A percentile compares a stretch with the other conserved stretches of the same genome.
Conservation (phyloP, 192 early-diverging fungal species). For the Coemansia sp. region DNA sequence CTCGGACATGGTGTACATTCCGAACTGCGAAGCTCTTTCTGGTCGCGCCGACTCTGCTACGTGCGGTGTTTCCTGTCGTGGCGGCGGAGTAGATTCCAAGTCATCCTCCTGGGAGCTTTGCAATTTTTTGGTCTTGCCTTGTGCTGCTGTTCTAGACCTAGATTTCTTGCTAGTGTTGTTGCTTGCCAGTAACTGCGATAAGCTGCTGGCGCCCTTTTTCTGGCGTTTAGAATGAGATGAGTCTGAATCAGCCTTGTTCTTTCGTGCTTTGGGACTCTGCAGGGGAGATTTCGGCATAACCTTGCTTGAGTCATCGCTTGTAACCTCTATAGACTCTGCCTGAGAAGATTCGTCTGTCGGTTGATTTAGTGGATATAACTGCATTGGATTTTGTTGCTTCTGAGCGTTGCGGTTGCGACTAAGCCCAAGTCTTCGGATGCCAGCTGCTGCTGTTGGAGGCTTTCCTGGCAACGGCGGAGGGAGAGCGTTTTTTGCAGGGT, state of each 20-base stretch:
- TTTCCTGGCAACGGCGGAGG: conserved; percentile 24
- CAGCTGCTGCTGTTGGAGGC: conserved; percentile 8
- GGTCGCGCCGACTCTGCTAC: background rate
- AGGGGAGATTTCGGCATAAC: background rate
- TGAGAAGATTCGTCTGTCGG: conserved; percentile 18
- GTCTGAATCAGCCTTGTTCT: background rate
- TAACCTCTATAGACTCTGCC: conserved; percentile 36
- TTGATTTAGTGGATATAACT: background rate
- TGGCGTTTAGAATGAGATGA: background rate
- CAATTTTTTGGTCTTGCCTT: background rate
- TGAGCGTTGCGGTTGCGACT: conserved; percentile 34
- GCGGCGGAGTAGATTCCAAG: background rate
- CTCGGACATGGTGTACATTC: background rate
- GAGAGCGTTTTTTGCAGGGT: background rate
- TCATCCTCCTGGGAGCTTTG: background rate
- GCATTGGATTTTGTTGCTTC: background rate
- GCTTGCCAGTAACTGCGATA: conserved; percentile 19
- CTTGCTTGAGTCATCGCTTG: conserved; percentile 24
- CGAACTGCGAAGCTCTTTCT: background rate
- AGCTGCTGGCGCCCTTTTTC: conserved; percentile 1
- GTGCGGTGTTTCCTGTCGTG: background rate
- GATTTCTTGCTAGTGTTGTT: conserved; percentile 10
- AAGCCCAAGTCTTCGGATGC: conserved; percentile 38
- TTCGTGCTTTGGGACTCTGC: background rate
- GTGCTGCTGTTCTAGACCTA: background rate